These are phyloP conservation scores for Linaria vulgaris DNA, from an alignment of 257 asterid species.

Conservation along the genomic window DNA sequence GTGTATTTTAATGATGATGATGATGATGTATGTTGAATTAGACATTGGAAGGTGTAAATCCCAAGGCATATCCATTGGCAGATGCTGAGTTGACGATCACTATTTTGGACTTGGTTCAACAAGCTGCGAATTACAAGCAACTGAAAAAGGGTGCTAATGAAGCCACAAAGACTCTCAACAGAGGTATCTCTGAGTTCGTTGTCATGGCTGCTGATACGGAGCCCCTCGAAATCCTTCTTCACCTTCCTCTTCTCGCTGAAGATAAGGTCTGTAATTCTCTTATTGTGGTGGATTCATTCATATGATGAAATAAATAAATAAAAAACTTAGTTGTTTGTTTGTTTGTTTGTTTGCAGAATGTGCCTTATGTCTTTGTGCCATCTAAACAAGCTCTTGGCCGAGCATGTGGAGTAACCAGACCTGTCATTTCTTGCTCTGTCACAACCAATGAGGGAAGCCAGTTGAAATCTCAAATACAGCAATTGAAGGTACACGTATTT, in stretches of 20 bases:
- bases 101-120: slow-evolving; percentile 81
- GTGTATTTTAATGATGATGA: too few species aligned
- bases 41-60: slow-evolving; percentile 81
- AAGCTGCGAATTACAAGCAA: slow-evolving; percentile 88
- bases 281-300: not conserved
- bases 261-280: not conserved
- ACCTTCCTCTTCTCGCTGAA: slow-evolving; percentile 7
- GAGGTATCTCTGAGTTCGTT: slow-evolving; percentile 21
- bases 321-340: not conserved
- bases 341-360: slow-evolving; percentile 42
- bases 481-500: slow-evolving; percentile 50
- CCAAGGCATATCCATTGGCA: slow-evolving; percentile 87
- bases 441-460: slow-evolving; percentile 90
- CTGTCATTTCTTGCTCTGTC: slow-evolving; percentile 85
- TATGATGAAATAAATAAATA: too few species aligned
- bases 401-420: slow-evolving; percentile 95
- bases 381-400: slow-evolving; percentile 87
- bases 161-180: slow-evolving; percentile 92
- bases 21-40: slow-evolving; percentile 19
- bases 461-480: slow-evolving; percentile 84
- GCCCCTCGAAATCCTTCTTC: slow-evolving; percentile 8
- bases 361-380: slow-evolving; percentile 71
- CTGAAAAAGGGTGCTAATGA: slow-evolving; percentile 97
- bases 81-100: slow-evolving; percentile 78
- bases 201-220: slow-evolving; percentile 1